phyloP scores from a whole-genome alignment of 1,284 basidiomycete genomes.

The Thelephora terrestris region DNA sequence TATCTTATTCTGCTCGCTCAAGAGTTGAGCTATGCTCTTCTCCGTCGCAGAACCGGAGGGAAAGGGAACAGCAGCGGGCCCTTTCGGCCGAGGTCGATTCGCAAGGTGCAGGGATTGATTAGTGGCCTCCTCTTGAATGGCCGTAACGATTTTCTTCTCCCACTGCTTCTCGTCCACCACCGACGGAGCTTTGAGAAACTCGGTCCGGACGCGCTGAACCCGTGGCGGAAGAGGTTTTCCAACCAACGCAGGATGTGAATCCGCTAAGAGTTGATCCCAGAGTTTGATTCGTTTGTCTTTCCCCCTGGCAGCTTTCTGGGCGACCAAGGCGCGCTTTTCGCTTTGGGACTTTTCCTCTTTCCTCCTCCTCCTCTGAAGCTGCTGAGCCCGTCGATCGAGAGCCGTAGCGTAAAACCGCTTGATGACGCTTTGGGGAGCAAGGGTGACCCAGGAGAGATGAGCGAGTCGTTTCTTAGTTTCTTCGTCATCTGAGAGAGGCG shows the following conservation, averaged over 20 bases:
- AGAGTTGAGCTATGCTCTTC: slow-evolving; percentile 43
- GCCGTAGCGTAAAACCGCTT: slow-evolving; percentile 33
- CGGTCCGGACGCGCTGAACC: slow-evolving; percentile 39
- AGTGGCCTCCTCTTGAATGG: slow-evolving; percentile 36
- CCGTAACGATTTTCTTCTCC: slow-evolving; percentile 47
- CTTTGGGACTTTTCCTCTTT: slow-evolving; percentile 22
- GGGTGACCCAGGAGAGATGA: slow-evolving; percentile 41
- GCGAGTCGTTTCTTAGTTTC: slow-evolving; percentile 27
- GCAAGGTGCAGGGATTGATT: slow-evolving; percentile 33
- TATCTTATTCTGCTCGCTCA: slow-evolving; percentile 33
- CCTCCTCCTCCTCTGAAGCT: slow-evolving; percentile 32
- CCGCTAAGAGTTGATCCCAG: slow-evolving; percentile 49
- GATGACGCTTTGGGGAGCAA: slow-evolving; percentile 45
- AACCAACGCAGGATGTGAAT: slow-evolving; percentile 42
- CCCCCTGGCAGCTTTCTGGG: slow-evolving; percentile 46
- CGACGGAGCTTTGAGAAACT: slow-evolving; percentile 42
- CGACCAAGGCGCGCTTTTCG: slow-evolving; percentile 33
- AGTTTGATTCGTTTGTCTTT: slow-evolving; percentile 45
- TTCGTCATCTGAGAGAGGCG: slow-evolving; percentile 41
- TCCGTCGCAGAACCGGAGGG: slow-evolving; percentile 33
- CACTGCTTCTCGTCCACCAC: slow-evolving; percentile 42
- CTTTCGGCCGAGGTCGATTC: slow-evolving; percentile 12
- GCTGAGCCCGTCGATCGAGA: slow-evolving; percentile 29
- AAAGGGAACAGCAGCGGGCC: slow-evolving; percentile 12
- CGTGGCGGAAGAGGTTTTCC: slow-evolving; percentile 37